Evolutionary conservation across 805 yeast species (phyloP).

Genomic region (Candida vartiovaarae): DNA sequence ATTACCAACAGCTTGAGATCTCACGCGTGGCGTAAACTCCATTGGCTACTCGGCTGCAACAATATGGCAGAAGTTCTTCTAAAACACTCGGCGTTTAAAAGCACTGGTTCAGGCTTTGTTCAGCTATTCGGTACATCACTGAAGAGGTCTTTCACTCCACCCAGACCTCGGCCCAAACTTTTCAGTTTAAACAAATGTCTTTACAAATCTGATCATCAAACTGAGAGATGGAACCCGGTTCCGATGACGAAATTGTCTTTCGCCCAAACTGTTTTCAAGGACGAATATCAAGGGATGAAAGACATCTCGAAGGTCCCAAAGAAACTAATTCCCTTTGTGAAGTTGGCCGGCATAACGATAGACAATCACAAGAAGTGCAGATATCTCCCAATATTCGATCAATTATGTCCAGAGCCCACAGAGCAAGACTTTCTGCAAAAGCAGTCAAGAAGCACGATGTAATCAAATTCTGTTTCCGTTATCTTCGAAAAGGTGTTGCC

Average conservation of each 20-base stretch:
- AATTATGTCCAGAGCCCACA: conserved; percentile 24
- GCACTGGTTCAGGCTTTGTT: background rate
- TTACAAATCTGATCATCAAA: conserved; percentile 4
- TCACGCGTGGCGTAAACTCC: conserved; percentile 33
- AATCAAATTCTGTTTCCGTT: conserved; percentile 32
- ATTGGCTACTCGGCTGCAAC: conserved; percentile 6
- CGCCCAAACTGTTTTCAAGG: conserved; percentile 8
- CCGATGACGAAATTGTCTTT: conserved; percentile 1
- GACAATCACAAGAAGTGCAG: conserved; percentile 28
- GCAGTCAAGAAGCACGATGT: conserved; percentile 31
- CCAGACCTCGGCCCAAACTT: background rate
- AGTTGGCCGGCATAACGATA: conserved; percentile 16
- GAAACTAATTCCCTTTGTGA: conserved; percentile 16
- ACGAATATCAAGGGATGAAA: conserved; percentile 1
- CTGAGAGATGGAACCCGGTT: conserved; percentile 8
- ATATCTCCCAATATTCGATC: conserved; percentile 32
- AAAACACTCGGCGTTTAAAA: conserved; percentile 7
- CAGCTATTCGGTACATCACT: conserved; percentile 16
- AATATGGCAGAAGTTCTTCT: conserved; percentile 10
- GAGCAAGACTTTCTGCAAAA: conserved; percentile 25
- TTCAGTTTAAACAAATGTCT: conserved; percentile 10
- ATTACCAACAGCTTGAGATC: conserved; percentile 28
- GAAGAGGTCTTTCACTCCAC: background rate
- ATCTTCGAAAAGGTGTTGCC: conserved; percentile 47
- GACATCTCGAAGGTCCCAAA: conserved; percentile 22